These are phyloP conservation scores for Venturia pyrina DNA, from an alignment of 2,329 filamentous ascomycete species.

Conservation along the genomic window DNA sequence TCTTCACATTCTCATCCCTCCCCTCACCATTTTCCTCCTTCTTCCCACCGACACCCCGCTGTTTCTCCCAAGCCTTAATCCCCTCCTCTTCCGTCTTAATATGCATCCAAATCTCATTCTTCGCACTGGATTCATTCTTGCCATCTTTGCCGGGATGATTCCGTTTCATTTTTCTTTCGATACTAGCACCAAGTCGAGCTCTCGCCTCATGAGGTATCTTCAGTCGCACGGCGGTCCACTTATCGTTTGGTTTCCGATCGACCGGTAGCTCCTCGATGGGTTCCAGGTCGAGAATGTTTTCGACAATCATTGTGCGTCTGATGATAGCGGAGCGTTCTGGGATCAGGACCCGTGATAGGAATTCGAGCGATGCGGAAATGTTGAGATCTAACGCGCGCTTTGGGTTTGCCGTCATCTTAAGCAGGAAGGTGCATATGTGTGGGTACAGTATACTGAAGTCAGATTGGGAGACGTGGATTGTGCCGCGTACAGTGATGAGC, in stretches of 20 bases:
- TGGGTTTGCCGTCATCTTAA: slow-evolving; percentile 56
- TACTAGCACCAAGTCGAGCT: slow-evolving; percentile 36
- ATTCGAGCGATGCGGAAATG: slow-evolving; percentile 52
- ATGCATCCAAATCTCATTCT: slow-evolving; percentile 46
- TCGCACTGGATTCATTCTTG: slow-evolving; percentile 22
- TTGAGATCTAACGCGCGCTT: slow-evolving; percentile 54
- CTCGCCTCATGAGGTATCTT: slow-evolving; percentile 49
- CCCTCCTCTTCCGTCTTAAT: slow-evolving; percentile 29
- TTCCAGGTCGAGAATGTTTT: slow-evolving; percentile 39
- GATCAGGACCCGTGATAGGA: slow-evolving; percentile 46
- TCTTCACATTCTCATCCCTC: neutral
- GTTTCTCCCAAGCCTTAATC: slow-evolving; percentile 18
- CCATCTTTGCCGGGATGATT: slow-evolving; percentile 22
- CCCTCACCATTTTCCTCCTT: neutral
- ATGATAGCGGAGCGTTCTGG: slow-evolving; percentile 35
- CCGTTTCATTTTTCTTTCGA: slow-evolving; percentile 31
- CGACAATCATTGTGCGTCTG: slow-evolving; percentile 42
- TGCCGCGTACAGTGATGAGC: slow-evolving; percentile 43
- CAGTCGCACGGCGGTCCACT: slow-evolving; percentile 48
- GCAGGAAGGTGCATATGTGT: slow-evolving; percentile 44
- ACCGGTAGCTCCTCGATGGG: slow-evolving; percentile 39
- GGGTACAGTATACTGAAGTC: slow-evolving; percentile 58
- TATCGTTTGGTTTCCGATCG: slow-evolving; percentile 46
- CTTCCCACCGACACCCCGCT: neutral
- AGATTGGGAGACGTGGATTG: slow-evolving; percentile 55